These are phyloP conservation scores for Aphanomyces euteiches DNA, from an alignment of 352 stramenopile genomes.

Conservation along the genomic window DNA sequence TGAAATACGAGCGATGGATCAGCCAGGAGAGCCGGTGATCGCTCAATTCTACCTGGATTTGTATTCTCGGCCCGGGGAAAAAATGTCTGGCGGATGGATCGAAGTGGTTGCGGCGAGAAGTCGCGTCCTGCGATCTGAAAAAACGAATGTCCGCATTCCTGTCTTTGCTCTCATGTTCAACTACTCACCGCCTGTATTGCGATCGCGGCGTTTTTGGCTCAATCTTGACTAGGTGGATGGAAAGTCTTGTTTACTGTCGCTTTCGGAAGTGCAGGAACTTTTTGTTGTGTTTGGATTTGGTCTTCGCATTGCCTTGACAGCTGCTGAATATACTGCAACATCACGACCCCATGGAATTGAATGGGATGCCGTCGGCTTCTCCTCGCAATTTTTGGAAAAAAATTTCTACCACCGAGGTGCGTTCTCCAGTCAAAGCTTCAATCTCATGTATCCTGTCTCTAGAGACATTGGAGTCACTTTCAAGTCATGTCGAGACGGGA, in stretches of 20 bases:
- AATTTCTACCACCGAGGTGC: constrained; percentile 92
- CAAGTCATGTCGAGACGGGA: constrained; percentile 77
- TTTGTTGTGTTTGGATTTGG: constrained; percentile 97
- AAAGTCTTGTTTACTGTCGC: constrained; percentile 97
- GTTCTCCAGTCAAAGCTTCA: neutral
- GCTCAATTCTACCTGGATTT: constrained; percentile 96
- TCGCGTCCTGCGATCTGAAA: neutral
- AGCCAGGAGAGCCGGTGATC: constrained; percentile 65
- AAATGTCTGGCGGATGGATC: constrained; percentile 98
- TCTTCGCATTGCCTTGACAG: constrained; percentile 98
- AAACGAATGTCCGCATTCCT: neutral
- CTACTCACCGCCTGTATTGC: neutral
- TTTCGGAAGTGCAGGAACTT: constrained; percentile 94
- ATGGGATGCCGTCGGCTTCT: constrained; percentile 97
- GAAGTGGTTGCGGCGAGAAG: constrained; percentile 46
- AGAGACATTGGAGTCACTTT: constrained; percentile 44
- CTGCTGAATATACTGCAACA: constrained; percentile 90
- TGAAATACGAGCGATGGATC: neutral
- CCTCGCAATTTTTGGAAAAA: constrained; percentile 99
- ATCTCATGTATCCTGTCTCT: too few relatives aligned
- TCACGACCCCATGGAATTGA: constrained; percentile 96
- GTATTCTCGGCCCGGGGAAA: constrained; percentile 95
- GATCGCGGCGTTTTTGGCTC: neutral
- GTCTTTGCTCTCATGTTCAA: neutral
- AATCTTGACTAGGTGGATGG: constrained; percentile 57